Base-by-base conservation (phyloP, 768 basidiomycete genomes). In the Lyophyllum semitale region DNA sequence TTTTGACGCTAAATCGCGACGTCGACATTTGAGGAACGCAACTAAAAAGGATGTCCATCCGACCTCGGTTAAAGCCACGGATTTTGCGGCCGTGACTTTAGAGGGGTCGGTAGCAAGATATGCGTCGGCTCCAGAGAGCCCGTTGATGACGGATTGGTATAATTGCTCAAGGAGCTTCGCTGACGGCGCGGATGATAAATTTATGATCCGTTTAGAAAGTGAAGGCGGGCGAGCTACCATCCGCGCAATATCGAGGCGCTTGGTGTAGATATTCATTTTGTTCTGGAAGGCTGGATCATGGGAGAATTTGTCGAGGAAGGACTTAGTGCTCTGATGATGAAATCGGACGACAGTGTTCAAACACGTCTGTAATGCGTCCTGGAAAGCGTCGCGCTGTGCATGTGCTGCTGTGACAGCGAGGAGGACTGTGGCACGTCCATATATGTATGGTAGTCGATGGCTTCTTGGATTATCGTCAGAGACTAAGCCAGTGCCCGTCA, bases 21-120 rank as follows among this genome's bases (percentile, higher is more conserved):
- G 72, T 33, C 79, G 74, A 57, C 78, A 76, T 52, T 75, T 78
- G 38, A 91, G 70, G 59, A 91, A 91, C 13, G 79, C 84, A 1
- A 78, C 76, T 48, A 94, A 68, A 62, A 93, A 87, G 2, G 82
- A 75, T 0, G 79, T 77, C 89, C 90, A 92, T 26, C 75, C 71
- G 8, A 77, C 68, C 56, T 84, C 81, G 2, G 82, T 78, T 63
- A 93, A 71, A 8, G 78, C 68, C 8, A 88, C 71, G 7, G 77
- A 71, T 56, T 68, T 81, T 17, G 66, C 63, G 2, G 67, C 47
- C 3, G 77, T 76, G 22, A 77, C 57, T 11, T 51, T 63, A 8
- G 75, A 68, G 20, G 73, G 69, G 40, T 75, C 65, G 15, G 79
- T 64, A 20, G 84, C 78, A 48, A 89, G 69, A 71, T 80, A 90